These are phyloP conservation scores for Termitomyces sp. DNA, from an alignment of 768 basidiomycete genomes.

Conservation along the genomic window DNA sequence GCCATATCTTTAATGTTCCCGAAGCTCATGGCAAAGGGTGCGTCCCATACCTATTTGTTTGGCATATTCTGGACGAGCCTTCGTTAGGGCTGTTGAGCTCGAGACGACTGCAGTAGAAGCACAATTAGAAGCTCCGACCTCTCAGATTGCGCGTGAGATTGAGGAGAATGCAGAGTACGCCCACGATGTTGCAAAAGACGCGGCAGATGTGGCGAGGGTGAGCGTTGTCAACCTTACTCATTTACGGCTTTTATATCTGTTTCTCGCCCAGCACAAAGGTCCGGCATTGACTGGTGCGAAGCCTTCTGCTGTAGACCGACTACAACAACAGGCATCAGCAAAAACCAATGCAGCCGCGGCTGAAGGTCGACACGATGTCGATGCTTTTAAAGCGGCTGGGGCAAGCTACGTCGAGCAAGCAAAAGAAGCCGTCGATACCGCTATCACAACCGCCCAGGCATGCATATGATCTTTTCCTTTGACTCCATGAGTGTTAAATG, in stretches of 20 bases:
- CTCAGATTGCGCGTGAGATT: slow-evolving; percentile 34
- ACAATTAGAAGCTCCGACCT: slow-evolving; percentile 40
- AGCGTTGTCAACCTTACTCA: slow-evolving; percentile 1
- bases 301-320: slow-evolving; percentile 27
- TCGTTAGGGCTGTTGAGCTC: slow-evolving; percentile 25
- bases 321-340: slow-evolving; percentile 27
- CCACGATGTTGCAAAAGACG: slow-evolving; percentile 42
- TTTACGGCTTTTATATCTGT: not conserved
- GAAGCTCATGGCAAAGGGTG: slow-evolving; percentile 29
- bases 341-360: slow-evolving; percentile 49
- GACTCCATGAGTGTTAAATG: not conserved
- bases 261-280: slow-evolving; percentile 23
- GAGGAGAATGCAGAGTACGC: slow-evolving; percentile 40
- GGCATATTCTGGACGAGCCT: not conserved
- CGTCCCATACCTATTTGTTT: slow-evolving; percentile 5
- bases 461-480: not conserved
- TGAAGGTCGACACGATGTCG: slow-evolving; percentile 49
- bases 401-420: slow-evolving; percentile 51
- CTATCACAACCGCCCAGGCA: slow-evolving; percentile 42
- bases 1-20: slow-evolving; percentile 32
- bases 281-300: slow-evolving; percentile 21
- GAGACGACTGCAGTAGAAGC: slow-evolving; percentile 54
- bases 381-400: slow-evolving; percentile 37
- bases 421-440: slow-evolving; percentile 37
- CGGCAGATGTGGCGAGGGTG: slow-evolving; percentile 50